Evolutionary conservation across 2,329 filamentous ascomycete species (phyloP), one percentile per base, ranked within the genome.

Genomic region (Aureobasidium sp.): DNA sequence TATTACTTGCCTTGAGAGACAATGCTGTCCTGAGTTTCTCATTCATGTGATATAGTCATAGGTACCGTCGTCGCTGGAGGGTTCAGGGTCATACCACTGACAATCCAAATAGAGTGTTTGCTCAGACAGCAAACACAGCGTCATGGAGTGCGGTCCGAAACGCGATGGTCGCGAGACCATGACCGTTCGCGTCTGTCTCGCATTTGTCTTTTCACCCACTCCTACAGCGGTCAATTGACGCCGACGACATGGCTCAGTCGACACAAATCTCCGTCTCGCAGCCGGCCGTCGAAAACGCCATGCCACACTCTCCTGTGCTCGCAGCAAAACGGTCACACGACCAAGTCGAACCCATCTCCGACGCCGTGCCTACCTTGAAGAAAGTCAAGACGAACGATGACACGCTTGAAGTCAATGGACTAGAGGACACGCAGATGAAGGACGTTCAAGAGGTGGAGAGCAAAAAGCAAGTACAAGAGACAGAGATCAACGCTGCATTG

Each of bases 341-440:
- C 2, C 51, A 55, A 8, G 20, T 55, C 27, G 51, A 42, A 23
- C 26, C 36, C 51, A 23, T 55, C 20, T 9, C 51, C 7, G 51
- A 55, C 4, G 36, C 9, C 23, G 51, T 26, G 17, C 51, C 51
- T 1, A 20, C 12, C 15, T 9, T 42, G 9, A 55, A 55, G 51
- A 55, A 55, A 55, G 51, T 42, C 37, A 55, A 55, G 51, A 55
- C 51, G 7, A 55, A 55, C 23, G 51, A 55, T 7, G 26, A 42
- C 20, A 39, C 34, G 34, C n/a, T 26, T 5, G 36, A 42, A 12
- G 20, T 26, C 29, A 29, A 29, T 55, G 51, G 32, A 9, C 13
- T 32, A 1, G 37, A 29, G 15, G 51, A 55, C 5, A 55, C 37
- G 3, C 32, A 41, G 36, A 55, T 55, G 51, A n/a, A 29, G 23